Evolutionary conservation across 1,284 basidiomycete species (phyloP).

Genomic region (Tilletia indica): DNA sequence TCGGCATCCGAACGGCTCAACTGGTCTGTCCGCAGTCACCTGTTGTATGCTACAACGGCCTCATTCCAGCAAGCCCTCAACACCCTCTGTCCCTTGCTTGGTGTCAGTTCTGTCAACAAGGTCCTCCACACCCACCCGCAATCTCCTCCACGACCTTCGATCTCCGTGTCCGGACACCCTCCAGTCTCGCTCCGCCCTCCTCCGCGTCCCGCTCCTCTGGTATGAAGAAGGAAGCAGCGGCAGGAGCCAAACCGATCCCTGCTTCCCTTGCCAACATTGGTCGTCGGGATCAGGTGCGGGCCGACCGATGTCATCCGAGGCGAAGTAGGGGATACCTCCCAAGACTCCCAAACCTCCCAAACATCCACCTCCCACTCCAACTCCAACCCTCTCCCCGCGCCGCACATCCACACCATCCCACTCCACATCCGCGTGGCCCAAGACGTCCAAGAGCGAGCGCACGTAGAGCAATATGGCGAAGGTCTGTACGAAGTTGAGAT

Average conservation of each 20-base stretch:
- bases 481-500: constrained; percentile 38
- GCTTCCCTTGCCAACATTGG: constrained; percentile 24
- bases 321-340: constrained; percentile 18
- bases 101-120: constrained; percentile 1
- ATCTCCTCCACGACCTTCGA: not conserved
- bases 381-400: constrained; percentile 17
- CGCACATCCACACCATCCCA: constrained; percentile 19
- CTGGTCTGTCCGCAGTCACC: constrained; percentile 35
- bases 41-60: constrained; percentile 30
- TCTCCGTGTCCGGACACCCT: constrained; percentile 19
- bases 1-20: constrained; percentile 31
- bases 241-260: constrained; percentile 20
- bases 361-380: constrained; percentile 18
- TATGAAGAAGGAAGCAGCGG: too few species aligned
- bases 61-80: constrained; percentile 12
- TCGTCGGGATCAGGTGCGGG: not conserved
- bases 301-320: too few species aligned
- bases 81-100: too few species aligned
- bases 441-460: constrained; percentile 30
- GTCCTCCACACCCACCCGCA: constrained; percentile 15
- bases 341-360: constrained; percentile 23
- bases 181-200: constrained; percentile 16
- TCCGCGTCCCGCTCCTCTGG: constrained; percentile 12
- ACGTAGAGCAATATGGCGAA: constrained; percentile 34
- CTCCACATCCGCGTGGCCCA: constrained; percentile 32